A percentile compares a stretch with the other conserved stretches of the same genome.
Evolutionary conservation across 2,329 filamentous ascomycete genomes (phyloP).

Genomic region (Coniochaeta ligniaria): DNA sequence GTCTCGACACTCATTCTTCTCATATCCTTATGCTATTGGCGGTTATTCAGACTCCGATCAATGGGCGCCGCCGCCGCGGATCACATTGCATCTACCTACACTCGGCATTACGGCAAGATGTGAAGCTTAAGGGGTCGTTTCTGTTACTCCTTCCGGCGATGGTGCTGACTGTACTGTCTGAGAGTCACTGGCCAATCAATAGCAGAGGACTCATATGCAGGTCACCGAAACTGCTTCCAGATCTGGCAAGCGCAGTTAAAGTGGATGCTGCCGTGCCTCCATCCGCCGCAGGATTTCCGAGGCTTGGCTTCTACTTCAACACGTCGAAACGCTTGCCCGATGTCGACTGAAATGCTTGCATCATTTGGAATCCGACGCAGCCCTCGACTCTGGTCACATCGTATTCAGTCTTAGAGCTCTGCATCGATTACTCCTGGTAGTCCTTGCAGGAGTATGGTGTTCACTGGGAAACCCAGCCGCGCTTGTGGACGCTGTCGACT

Average conservation of each 20-base stretch:
- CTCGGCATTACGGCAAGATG: too few species aligned
- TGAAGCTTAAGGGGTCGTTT: too few species aligned
- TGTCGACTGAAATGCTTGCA: neutral
- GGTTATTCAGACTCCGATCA: too few species aligned
- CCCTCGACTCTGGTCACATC: too few species aligned
- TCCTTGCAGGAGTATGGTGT: neutral
- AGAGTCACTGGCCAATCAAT: neutral
- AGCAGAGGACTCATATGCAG: neutral
- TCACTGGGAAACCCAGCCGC: neutral
- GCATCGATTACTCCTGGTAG: neutral
- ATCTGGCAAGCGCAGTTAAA: neutral
- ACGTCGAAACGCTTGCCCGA: neutral
- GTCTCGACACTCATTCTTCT: too few species aligned
- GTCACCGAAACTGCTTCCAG: neutral
- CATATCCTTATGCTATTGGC: too few species aligned
- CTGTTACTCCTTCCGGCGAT: too few species aligned
- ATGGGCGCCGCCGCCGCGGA: too few species aligned
- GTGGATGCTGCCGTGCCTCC: neutral
- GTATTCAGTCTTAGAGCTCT: too few species aligned
- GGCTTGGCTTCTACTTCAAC: neutral
- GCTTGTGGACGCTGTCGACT: neutral
- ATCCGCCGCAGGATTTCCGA: neutral
- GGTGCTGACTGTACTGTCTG: neutral
- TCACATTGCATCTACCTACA: too few species aligned
- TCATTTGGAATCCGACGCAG: neutral